A percentile compares a stretch with the other conserved stretches of the same genome.
Evolutionary conservation across 1,139 yeast species (phyloP).

Genomic region (Candida pseudoviswanathii): DNA sequence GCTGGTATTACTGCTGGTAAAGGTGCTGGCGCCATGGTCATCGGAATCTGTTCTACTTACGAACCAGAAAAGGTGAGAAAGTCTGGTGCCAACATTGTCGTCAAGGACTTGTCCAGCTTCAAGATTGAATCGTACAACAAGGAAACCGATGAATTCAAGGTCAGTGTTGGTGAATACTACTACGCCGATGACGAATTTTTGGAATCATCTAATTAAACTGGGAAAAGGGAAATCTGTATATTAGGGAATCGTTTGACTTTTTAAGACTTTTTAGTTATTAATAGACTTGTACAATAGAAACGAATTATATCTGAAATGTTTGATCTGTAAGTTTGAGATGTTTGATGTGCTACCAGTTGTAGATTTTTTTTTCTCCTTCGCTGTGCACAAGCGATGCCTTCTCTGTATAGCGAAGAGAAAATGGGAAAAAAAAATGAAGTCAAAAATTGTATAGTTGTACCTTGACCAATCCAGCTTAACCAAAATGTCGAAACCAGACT

Average conservation of each 20-base stretch:
- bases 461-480: neutral
- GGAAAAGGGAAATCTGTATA: neutral
- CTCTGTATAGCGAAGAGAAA: neutral
- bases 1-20: constrained; percentile 87
- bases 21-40: constrained; percentile 79
- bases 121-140: constrained; percentile 45
- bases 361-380: neutral
- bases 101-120: constrained; percentile 63
- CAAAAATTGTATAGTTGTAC: neutral
- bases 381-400: neutral
- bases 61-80: constrained; percentile 66
- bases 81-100: constrained; percentile 81
- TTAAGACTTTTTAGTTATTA: neutral
- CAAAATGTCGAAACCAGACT: constrained; percentile 12
- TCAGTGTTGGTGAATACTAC: constrained; percentile 45
- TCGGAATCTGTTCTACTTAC: constrained; percentile 84
- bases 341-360: neutral
- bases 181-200: constrained; percentile 49
- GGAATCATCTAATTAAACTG: constrained; percentile 18
- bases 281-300: neutral
- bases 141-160: constrained; percentile 51
- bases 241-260: neutral
- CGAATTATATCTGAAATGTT: neutral
- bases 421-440: neutral
- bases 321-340: neutral